Evolutionary conservation across 1,139 yeast species (phyloP).

Genomic region (Diutina sp.): DNA sequence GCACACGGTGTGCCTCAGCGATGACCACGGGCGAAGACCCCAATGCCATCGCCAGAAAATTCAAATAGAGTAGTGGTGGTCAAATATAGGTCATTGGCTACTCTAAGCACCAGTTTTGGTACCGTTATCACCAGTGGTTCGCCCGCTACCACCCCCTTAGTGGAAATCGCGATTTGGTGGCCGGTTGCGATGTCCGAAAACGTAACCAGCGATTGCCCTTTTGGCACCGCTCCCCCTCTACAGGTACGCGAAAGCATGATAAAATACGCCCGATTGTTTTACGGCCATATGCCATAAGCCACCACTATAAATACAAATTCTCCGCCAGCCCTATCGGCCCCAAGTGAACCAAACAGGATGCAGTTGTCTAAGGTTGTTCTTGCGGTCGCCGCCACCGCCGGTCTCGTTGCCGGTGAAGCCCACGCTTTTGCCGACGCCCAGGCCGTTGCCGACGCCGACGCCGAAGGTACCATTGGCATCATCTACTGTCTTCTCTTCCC

Average conservation of each 20-base stretch:
- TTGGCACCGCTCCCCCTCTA: not conserved
- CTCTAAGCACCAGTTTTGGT: no score
- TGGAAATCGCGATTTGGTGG: not conserved
- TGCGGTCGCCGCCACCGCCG: constrained; percentile 1
- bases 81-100: no score
- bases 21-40: not conserved
- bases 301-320: not conserved
- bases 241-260: not conserved
- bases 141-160: not conserved
- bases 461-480: not conserved
- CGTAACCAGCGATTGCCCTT: not conserved
- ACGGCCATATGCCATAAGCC: not conserved
- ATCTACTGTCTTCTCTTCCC: constrained; percentile 1
- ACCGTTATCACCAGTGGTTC: not conserved
- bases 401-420: constrained; percentile 1
- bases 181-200: not conserved
- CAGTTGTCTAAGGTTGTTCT: not conserved
- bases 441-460: not conserved
- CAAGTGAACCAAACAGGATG: not conserved
- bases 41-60: not conserved
- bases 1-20: not conserved
- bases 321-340: not conserved
- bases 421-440: not conserved
- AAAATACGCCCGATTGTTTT: not conserved
- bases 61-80: no score